Evolutionary conservation across 345 rosid genomes (phyloP).

Genomic region (Salix koriyanagi): DNA sequence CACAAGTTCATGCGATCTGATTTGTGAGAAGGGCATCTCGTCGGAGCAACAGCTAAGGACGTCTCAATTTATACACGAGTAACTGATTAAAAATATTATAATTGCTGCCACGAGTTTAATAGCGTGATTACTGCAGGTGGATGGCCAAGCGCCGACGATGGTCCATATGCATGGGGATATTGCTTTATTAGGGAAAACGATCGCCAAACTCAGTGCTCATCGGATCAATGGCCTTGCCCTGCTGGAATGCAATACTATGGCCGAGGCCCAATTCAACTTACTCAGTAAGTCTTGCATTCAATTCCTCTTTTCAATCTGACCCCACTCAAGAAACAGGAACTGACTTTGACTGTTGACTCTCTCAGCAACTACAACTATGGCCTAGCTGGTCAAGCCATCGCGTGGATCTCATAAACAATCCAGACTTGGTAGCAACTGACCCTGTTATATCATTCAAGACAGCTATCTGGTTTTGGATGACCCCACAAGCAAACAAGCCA

Average conservation of each 20-base stretch:
- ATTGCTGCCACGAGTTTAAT: too few relatives aligned
- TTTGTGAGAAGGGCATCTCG: too few relatives aligned
- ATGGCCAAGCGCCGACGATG: slow-evolving; percentile 54
- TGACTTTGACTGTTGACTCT: neutral
- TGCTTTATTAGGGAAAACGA: slow-evolving; percentile 32
- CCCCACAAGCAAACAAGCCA: slow-evolving; percentile 37
- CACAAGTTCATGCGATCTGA: too few relatives aligned
- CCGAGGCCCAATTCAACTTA: slow-evolving; percentile 58
- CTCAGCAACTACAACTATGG: slow-evolving; percentile 56
- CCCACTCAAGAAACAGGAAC: neutral
- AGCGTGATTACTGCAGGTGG: slow-evolving; percentile 32
- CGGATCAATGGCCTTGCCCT: slow-evolving; percentile 46
- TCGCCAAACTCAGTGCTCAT: slow-evolving; percentile 16
- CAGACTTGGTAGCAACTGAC: slow-evolving; percentile 49
- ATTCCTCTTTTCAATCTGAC: too few relatives aligned
- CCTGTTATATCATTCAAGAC: slow-evolving; percentile 37
- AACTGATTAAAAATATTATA: too few relatives aligned
- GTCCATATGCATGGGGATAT: slow-evolving; percentile 59
- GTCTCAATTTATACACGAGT: too few relatives aligned
- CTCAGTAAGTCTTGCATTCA: slow-evolving; percentile 33
- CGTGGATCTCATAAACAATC: slow-evolving; percentile 41
- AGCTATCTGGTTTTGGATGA: slow-evolving; percentile 45
- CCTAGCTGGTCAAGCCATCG: slow-evolving; percentile 42
- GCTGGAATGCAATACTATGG: slow-evolving; percentile 52
- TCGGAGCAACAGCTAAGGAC: too few relatives aligned